Evolutionary conservation across 1,284 basidiomycete genomes (phyloP).

Genomic region (Microbotryum saponariae): DNA sequence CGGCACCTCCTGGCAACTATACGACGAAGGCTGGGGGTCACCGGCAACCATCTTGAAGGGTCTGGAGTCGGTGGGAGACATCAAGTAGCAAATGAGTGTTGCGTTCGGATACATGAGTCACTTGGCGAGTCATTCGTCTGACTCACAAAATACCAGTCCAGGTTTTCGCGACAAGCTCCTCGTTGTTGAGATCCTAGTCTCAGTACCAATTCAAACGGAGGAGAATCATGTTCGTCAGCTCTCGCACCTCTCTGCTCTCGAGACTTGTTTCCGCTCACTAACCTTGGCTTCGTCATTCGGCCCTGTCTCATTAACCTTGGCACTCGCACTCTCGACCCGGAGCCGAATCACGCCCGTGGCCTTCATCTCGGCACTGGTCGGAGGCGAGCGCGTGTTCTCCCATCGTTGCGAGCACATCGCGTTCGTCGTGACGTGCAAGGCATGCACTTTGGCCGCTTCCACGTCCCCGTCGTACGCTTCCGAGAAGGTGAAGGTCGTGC

Average conservation of each 20-base stretch:
- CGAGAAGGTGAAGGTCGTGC: conserved; percentile 29
- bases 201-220: not conserved
- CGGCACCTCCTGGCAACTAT: not conserved
- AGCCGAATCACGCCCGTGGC: conserved; percentile 36
- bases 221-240: not conserved
- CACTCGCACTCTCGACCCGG: conserved; percentile 33
- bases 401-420: conserved; percentile 32
- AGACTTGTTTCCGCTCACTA: not conserved
- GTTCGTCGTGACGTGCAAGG: conserved; percentile 29
- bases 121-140: not conserved
- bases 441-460: conserved; percentile 21
- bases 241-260: no score
- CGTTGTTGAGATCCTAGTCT: conserved; percentile 20
- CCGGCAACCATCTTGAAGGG: conserved; percentile 2
- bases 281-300: conserved; percentile 33
- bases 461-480: conserved; percentile 12
- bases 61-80: not conserved
- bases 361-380: conserved; percentile 29
- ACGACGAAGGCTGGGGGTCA: not conserved
- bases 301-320: conserved; percentile 33
- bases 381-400: conserved; percentile 30
- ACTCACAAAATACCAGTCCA: conserved; percentile 35
- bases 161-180: conserved; percentile 15
- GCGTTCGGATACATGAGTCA: not conserved
- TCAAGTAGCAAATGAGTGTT: not conserved